These are phyloP conservation scores for Pseudogymnoascus sp. DNA, from an alignment of 2,329 filamentous ascomycete species.

Conservation along the genomic window DNA sequence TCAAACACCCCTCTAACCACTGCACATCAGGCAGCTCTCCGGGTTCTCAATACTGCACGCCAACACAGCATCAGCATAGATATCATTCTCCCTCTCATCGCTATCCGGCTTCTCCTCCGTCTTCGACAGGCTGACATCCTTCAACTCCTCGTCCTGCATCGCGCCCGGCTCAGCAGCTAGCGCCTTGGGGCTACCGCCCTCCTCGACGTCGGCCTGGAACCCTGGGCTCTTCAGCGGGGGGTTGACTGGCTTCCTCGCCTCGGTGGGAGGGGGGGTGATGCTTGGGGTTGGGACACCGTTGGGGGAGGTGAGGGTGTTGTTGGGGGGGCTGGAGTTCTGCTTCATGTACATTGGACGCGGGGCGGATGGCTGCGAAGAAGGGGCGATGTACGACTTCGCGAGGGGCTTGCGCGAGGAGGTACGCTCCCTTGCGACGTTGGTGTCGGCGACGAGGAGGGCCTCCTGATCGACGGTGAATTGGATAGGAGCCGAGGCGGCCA, in stretches of 20 bases:
- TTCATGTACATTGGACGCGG: constrained; percentile 61
- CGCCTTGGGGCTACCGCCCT: constrained; percentile 71
- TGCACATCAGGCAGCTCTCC: constrained; percentile 95
- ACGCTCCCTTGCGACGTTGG: constrained; percentile 58
- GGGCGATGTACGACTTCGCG: constrained; percentile 34
- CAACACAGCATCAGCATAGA: constrained; percentile 88
- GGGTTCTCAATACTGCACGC: constrained; percentile 96
- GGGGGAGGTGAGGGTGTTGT: constrained; percentile 30
- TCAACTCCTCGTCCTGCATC: constrained; percentile 56
- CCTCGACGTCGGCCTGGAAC: constrained; percentile 69
- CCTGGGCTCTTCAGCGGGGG: constrained; percentile 51
- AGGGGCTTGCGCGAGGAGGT: constrained; percentile 61
- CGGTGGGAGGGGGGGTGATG: constrained; percentile 52
- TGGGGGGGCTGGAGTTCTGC: constrained; percentile 33
- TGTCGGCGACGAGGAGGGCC: constrained; percentile 79
- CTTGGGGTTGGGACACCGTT: constrained; percentile 63
- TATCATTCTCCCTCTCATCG: constrained; percentile 74
- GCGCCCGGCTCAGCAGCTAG: constrained; percentile 60
- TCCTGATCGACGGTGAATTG: constrained; percentile 99
- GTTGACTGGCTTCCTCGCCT: constrained; percentile 30
- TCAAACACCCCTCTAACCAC: constrained; percentile 48
- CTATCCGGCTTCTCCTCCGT: constrained; percentile 61
- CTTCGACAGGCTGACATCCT: constrained; percentile 35
- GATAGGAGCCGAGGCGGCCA: constrained; percentile 92
- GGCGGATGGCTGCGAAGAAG: constrained; percentile 42